phyloP scores from a whole-genome alignment of 345 rosid genomes.

The Populus ilicifolia region DNA sequence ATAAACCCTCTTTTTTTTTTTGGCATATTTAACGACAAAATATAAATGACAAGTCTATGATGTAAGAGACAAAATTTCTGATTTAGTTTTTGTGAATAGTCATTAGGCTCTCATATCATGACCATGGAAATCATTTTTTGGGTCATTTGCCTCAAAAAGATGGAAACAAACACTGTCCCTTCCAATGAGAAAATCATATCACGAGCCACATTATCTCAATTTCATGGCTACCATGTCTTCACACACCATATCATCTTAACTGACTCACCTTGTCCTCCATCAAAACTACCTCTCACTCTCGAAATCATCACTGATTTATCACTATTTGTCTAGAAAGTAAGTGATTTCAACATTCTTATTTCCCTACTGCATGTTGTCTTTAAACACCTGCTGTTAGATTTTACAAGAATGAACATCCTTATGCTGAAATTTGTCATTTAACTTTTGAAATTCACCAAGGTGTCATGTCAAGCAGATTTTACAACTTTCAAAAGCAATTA shows the following conservation, averaged over 20 bases:
- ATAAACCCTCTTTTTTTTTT: neutral
- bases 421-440: neutral
- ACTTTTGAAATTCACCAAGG: neutral
- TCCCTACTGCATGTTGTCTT: neutral
- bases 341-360: neutral
- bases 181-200: neutral
- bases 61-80: neutral
- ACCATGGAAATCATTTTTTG: neutral
- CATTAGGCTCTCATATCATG: neutral
- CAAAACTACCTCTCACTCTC: neutral
- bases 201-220: neutral
- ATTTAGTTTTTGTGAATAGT: neutral
- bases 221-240: neutral
- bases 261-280: neutral
- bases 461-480: neutral
- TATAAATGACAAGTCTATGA: neutral
- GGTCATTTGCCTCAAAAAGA: neutral
- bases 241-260: neutral
- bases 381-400: neutral
- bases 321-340: neutral
- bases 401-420: neutral
- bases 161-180: neutral
- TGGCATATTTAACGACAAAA: neutral
- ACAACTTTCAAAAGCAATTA: neutral
- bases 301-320: neutral